Evolutionary conservation across 1,284 basidiomycete species (phyloP).

Genomic region (Agaricales sp.): DNA sequence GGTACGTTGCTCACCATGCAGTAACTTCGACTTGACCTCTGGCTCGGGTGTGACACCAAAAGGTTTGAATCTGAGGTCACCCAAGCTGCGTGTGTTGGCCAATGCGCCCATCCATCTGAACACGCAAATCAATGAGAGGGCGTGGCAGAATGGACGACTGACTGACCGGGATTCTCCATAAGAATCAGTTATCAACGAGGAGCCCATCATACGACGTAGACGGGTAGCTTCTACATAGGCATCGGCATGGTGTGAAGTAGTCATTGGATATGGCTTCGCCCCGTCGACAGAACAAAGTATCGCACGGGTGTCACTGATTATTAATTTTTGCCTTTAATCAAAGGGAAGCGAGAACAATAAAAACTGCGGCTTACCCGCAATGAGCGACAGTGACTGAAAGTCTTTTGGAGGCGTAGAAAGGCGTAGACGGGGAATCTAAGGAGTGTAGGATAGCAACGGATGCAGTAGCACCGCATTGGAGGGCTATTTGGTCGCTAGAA

Average conservation of each 20-base stretch:
- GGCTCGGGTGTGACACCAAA: slow-evolving; percentile 94
- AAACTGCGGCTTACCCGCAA: slow-evolving; percentile 64
- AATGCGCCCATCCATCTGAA: slow-evolving; percentile 90
- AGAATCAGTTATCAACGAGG: slow-evolving; percentile 84
- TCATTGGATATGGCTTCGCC: slow-evolving; percentile 71
- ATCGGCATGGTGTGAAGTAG: slow-evolving; percentile 90
- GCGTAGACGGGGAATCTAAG: slow-evolving; percentile 59
- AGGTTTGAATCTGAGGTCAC: slow-evolving; percentile 84
- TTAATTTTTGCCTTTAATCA: background rate
- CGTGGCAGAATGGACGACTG: background rate
- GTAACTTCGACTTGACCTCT: slow-evolving; percentile 73
- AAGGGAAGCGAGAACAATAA: background rate
- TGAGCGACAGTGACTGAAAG: slow-evolving; percentile 85
- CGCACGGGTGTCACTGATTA: slow-evolving; percentile 84
- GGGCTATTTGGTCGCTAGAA: slow-evolving; percentile 48
- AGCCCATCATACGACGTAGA: slow-evolving; percentile 84
- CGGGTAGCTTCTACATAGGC: slow-evolving; percentile 78
- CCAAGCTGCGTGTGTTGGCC: slow-evolving; percentile 89
- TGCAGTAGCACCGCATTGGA: slow-evolving; percentile 79
- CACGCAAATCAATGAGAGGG: slow-evolving; percentile 6
- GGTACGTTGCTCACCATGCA: slow-evolving; percentile 46
- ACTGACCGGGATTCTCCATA: slow-evolving; percentile 85
- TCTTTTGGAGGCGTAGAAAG: slow-evolving; percentile 69
- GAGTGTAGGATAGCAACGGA: slow-evolving; percentile 86
- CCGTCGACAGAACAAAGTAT: slow-evolving; percentile 69